Evolutionary conservation across 805 yeast species (phyloP), one percentile per base, ranked within the genome.

Genomic region (Brettanomyces anomalus): DNA sequence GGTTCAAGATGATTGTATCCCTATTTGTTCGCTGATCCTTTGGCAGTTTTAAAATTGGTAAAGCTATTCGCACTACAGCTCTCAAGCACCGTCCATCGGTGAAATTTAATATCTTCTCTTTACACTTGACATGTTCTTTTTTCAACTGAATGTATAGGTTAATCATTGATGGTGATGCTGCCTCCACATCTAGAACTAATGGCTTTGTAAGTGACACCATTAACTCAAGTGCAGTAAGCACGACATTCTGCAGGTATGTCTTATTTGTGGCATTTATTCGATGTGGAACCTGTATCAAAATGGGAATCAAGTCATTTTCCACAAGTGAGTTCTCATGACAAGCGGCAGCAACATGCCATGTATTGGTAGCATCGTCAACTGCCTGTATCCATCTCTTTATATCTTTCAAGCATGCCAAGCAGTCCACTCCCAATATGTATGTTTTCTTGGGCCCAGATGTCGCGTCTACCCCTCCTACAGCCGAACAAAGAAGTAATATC

Each of bases 191-290:
- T n/a, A 86, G 58, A 30, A 77, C 78, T 5, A 84, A 57, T 0
- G 97, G 97, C 85, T 95, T 84, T 0, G 96, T 84, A 54, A 93
- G 67, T 2, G 85, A 76, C 1, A 86, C 95, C 45, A 93, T 62
- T 5, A 93, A 60, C 60, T 93, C 96, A 43, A 93, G 62, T 46
- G 85, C 76, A 4, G 86, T 74, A 16, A 84, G 60, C 36, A 88
- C 82, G 38, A 88, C 70, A 49, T 79, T 76, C 7, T 42, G 40
- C 26, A 49, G 44, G 55, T 70, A 61, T 31, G 65, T 61, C 35
- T 63, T 60, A 32, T 59, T 58, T 32, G 62, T 62, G 4, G 56
- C 64, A 14, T 58, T 49, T 17, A 51, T 50, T 41, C 56, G 48
- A 35, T 49, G 46, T 2, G 62, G 60, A 86, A 90, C 85, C 54